Percentiles rank a stretch among this genome's conserved stretches.
Conservation (phyloP, 208 protist species). For the Naegleria lovaniensis region DNA sequence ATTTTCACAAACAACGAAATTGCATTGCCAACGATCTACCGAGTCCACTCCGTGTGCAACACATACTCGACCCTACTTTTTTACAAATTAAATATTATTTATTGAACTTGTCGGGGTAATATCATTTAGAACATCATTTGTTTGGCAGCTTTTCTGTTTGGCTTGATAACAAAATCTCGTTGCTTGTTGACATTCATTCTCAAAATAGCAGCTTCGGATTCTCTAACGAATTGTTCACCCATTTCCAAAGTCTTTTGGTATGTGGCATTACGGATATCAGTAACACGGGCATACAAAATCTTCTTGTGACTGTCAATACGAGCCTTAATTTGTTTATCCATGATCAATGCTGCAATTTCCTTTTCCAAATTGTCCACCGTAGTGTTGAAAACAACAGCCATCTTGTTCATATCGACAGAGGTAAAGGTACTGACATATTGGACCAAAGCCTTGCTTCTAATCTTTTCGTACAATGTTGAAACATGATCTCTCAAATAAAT, state of each 20-base stretch:
- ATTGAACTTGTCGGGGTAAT: too few species aligned
- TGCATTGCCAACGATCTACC: too few species aligned
- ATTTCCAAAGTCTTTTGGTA: conserved; percentile 46
- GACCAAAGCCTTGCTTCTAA: conserved; percentile 49
- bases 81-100: too few species aligned
- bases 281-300: conserved; percentile 46
- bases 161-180: conserved; percentile 30
- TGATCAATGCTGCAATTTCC: conserved; percentile 61
- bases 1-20: too few species aligned
- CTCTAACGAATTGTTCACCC: conserved; percentile 43
- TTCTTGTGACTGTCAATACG: conserved; percentile 72
- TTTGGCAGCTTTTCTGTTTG: conserved; percentile 3
- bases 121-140: conserved; percentile 13
- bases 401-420: conserved; percentile 56
- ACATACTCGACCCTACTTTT: too few species aligned
- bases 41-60: too few species aligned
- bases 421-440: conserved; percentile 62
- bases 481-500: conserved; percentile 56
- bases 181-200: conserved; percentile 35
- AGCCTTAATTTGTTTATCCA: conserved; percentile 53
- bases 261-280: conserved; percentile 50
- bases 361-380: conserved; percentile 48
- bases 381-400: conserved; percentile 62
- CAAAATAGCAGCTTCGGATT: conserved; percentile 25
- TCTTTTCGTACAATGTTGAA: conserved; percentile 44